These are phyloP conservation scores for Passiflora organensis DNA, from an alignment of 345 rosid genomes.

Conservation along the genomic window DNA sequence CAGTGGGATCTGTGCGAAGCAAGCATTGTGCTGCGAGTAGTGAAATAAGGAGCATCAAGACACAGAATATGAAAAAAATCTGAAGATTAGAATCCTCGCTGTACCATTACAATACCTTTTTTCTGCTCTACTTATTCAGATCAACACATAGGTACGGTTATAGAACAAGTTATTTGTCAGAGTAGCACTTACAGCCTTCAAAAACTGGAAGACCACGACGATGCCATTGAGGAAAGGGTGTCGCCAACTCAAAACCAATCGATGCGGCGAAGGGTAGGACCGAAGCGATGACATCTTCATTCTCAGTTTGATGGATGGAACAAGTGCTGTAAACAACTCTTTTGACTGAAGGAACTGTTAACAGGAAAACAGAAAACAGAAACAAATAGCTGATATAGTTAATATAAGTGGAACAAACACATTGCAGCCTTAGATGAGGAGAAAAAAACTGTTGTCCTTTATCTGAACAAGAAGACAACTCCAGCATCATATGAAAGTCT, in stretches of 20 bases:
- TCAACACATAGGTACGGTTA: neutral
- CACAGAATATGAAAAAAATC: too few relatives aligned
- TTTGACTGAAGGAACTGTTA: slow-evolving; percentile 55
- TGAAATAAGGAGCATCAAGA: neutral
- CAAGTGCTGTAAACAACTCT: slow-evolving; percentile 88
- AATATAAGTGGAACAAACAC: too few relatives aligned
- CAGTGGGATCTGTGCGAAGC: slow-evolving; percentile 43
- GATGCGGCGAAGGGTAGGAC: slow-evolving; percentile 49
- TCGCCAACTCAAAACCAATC: slow-evolving; percentile 49
- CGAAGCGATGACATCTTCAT: slow-evolving; percentile 75
- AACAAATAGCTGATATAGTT: too few relatives aligned
- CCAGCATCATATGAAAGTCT: neutral
- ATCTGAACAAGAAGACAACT: too few relatives aligned
- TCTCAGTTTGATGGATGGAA: slow-evolving; percentile 78
- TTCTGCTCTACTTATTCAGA: neutral
- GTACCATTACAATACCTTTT: neutral
- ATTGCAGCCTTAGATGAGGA: too few relatives aligned
- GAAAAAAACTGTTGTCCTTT: too few relatives aligned
- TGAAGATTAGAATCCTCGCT: too few relatives aligned
- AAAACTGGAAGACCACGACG: slow-evolving; percentile 72
- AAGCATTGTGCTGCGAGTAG: slow-evolving; percentile 35
- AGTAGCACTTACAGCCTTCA: slow-evolving; percentile 53
- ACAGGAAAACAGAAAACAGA: neutral
- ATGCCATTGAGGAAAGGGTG: slow-evolving; percentile 73
- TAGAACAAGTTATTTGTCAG: neutral